Evolutionary conservation across 2,329 filamentous ascomycete species (phyloP).

Genomic region (Xylaria sp.): DNA sequence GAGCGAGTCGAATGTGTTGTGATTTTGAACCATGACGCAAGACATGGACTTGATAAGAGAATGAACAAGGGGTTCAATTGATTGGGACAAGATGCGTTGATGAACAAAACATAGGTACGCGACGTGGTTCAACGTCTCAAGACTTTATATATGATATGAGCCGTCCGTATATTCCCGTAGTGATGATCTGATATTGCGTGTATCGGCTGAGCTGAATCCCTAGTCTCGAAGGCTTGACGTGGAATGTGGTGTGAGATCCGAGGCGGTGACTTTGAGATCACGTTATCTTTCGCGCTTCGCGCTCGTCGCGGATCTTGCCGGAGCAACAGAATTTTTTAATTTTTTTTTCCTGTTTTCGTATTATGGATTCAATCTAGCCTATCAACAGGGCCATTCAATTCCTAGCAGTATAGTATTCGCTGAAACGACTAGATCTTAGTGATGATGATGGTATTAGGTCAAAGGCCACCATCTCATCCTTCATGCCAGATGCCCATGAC

Average conservation of each 20-base stretch:
- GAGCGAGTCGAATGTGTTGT: constrained; percentile 40
- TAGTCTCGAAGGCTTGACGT: not conserved
- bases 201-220: not conserved
- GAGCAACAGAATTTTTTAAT: not conserved
- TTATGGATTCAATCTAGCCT: not conserved
- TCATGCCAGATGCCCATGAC: not conserved
- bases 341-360: not conserved
- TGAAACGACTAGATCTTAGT: not conserved
- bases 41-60: constrained; percentile 29
- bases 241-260: constrained; percentile 21
- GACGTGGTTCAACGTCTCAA: not conserved
- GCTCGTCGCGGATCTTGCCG: constrained; percentile 18
- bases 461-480: not conserved
- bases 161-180: not conserved
- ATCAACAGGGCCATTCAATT: not conserved
- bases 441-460: not conserved
- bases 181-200: not conserved
- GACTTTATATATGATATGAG: constrained; percentile 21
- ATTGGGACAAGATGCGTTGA: constrained; percentile 30
- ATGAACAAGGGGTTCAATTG: constrained; percentile 6
- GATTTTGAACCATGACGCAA: constrained; percentile 37
- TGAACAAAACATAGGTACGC: constrained; percentile 4
- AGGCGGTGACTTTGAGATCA: constrained; percentile 20
- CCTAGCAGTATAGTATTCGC: not conserved
- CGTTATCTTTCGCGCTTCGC: constrained; percentile 13